Evolutionary conservation across 2,329 filamentous ascomycete genomes (phyloP), one percentile per base, ranked within the genome.

Genomic region (Colletotrichum spaethianum): DNA sequence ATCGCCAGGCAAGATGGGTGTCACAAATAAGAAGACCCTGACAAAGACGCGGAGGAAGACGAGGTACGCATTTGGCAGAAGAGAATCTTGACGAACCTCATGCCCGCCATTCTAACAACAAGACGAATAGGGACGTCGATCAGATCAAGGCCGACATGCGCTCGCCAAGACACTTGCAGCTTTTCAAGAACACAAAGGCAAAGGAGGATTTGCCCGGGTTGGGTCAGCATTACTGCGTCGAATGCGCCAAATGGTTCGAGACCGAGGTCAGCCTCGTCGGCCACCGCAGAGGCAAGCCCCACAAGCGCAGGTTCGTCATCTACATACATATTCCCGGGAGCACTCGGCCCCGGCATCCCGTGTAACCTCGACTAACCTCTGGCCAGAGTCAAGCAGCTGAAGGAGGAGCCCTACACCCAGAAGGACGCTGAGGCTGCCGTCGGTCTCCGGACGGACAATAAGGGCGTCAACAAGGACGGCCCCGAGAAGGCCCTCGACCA

Each of bases 211-310:
- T 98, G 44, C 96, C 96, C 3, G 96, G 92, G 0, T 87, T 98
- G 60, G 96, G 96, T 33, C 88, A 91, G 77, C 92, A 92, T 81
- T 98, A 98, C 83, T 99, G 96, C 82, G 87, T 93, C 20, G 93
- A 98, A 83, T 99, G 96, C 82, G 93, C 96, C 74, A 98, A 97
- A 85, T 98, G 94, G 93, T 98, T 97, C 81, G 96, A 98, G 82
- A 93, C 91, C 61, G 93, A 96, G 75, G 82, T 89, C 77, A 97
- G 94, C 77, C 85, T 97, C 70, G 86, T 88, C 44, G 87, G 90
- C 36, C 96, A 99, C 83, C 87, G 87, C 69, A 94, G 93, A 82
- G 94, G 94, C 77, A 99, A 98, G 85, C 94, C 94, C 75, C 96
- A 99, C 84, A 98, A 95, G 89, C 91, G 95, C 86, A 93, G 93